Evolutionary conservation across 345 rosid genomes (phyloP).

Genomic region (Limnanthes douglasii): DNA sequence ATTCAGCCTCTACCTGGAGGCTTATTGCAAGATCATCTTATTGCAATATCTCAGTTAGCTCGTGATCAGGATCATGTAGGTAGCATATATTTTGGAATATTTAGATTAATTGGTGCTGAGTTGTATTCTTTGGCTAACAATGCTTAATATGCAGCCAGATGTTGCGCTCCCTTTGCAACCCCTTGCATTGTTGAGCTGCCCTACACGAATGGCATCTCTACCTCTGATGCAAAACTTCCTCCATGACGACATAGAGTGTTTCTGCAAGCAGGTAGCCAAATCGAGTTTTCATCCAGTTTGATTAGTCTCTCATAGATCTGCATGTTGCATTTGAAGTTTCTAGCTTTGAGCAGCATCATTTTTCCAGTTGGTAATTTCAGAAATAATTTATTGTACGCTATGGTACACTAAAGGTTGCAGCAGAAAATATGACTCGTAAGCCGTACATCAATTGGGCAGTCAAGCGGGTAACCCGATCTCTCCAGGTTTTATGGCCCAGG

Average conservation of each 20-base stretch:
- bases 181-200: constrained; percentile 45
- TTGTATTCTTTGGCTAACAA: constrained; percentile 13
- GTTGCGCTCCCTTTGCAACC: constrained; percentile 74
- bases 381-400: constrained; percentile 10
- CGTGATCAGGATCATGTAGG: constrained; percentile 95
- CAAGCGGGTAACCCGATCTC: constrained; percentile 87
- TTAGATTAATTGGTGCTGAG: constrained; percentile 3
- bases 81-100: constrained; percentile 8
- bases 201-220: constrained; percentile 36
- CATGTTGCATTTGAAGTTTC: neutral
- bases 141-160: constrained; percentile 70
- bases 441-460: constrained; percentile 93
- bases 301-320: constrained; percentile 7
- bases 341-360: constrained; percentile 4
- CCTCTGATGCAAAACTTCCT: constrained; percentile 59
- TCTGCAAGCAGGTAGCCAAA: constrained; percentile 66
- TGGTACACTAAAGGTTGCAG: constrained; percentile 46
- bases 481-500: constrained; percentile 97
- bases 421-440: constrained; percentile 68
- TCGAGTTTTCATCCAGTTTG: constrained; percentile 6
- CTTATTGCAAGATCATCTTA: constrained; percentile 70
- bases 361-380: neutral
- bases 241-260: constrained; percentile 69
- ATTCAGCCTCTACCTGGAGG: constrained; percentile 82
- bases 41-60: constrained; percentile 80